Conservation (phyloP, 768 basidiomycete species). For the Boletus reticulatus region DNA sequence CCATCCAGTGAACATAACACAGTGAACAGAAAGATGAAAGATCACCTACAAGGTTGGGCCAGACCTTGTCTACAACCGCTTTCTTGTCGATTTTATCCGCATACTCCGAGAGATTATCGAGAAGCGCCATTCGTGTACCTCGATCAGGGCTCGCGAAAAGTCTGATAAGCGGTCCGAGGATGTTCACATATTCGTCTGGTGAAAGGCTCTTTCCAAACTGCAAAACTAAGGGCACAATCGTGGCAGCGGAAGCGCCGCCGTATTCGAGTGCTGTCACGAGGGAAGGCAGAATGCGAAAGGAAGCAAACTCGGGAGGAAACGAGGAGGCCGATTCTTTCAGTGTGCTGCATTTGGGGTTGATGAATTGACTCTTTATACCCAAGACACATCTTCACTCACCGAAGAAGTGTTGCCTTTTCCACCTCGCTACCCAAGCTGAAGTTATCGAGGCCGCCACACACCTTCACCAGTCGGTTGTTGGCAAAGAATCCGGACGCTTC, state of each 20-base stretch:
- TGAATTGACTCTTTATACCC: neutral
- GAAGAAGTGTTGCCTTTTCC: conserved; percentile 73
- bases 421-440: conserved; percentile 79
- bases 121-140: conserved; percentile 89
- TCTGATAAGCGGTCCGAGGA: conserved; percentile 76
- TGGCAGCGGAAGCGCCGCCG: conserved; percentile 71
- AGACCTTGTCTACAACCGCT: conserved; percentile 82
- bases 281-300: conserved; percentile 85
- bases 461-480: conserved; percentile 76
- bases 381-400: conserved; percentile 38
- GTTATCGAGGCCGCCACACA: conserved; percentile 82
- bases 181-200: conserved; percentile 63
- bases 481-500: conserved; percentile 76
- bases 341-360: conserved; percentile 42
- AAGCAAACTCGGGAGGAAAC: conserved; percentile 84
- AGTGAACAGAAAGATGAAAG: neutral
- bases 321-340: conserved; percentile 77
- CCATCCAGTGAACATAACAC: neutral
- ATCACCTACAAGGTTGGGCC: conserved; percentile 78
- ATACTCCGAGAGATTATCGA: conserved; percentile 83
- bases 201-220: conserved; percentile 73
- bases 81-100: conserved; percentile 85
- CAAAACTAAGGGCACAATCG: conserved; percentile 81
- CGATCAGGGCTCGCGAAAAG: conserved; percentile 89
- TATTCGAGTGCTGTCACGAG: conserved; percentile 75